Percentiles rank a stretch among this genome's conserved stretches.
These are phyloP conservation scores for Hygrophila difformis DNA, from an alignment of 257 asterid species.

Conservation along the genomic window DNA sequence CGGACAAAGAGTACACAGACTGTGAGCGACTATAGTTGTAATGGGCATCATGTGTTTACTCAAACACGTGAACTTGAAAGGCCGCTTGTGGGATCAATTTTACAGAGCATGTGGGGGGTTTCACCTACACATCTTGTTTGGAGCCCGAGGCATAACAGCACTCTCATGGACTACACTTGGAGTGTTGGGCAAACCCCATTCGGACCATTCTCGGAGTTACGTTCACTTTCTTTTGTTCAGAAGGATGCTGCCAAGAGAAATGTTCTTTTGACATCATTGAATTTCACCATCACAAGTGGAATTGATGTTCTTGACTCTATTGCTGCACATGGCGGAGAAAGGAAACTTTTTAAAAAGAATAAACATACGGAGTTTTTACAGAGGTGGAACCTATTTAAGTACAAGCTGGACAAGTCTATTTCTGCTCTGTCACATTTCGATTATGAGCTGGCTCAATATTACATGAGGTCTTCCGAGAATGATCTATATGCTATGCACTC, in stretches of 20 bases:
- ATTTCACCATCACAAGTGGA: constrained; percentile 62
- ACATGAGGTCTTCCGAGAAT: constrained; percentile 72
- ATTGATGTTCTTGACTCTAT: constrained; percentile 67
- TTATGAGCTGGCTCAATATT: constrained; percentile 71
- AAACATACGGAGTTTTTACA: constrained; percentile 52
- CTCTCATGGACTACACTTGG: constrained; percentile 88
- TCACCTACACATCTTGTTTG: constrained; percentile 82
- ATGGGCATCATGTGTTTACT: constrained; percentile 80
- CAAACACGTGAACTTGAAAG: constrained; percentile 75
- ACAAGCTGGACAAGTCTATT: constrained; percentile 77
- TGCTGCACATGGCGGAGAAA: constrained; percentile 75
- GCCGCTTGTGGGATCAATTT: constrained; percentile 81
- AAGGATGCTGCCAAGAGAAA: constrained; percentile 96
- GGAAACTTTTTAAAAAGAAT: constrained; percentile 51
- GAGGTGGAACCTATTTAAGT: constrained; percentile 82
- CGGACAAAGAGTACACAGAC: constrained; percentile 81
- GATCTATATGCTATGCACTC: constrained; percentile 74
- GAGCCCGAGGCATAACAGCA: constrained; percentile 79
- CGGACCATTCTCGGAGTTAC: constrained; percentile 86
- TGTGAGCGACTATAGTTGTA: constrained; percentile 84
- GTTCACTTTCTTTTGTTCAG: constrained; percentile 79
- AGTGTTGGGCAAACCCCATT: constrained; percentile 90
- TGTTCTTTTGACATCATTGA: constrained; percentile 60
- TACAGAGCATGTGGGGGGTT: constrained; percentile 97
- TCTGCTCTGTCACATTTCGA: constrained; percentile 83